Percentiles rank a stretch among this genome's conserved stretches.
These are phyloP conservation scores for Parascedosporium putredinis DNA, from an alignment of 2,329 filamentous ascomycete species.

Conservation along the genomic window DNA sequence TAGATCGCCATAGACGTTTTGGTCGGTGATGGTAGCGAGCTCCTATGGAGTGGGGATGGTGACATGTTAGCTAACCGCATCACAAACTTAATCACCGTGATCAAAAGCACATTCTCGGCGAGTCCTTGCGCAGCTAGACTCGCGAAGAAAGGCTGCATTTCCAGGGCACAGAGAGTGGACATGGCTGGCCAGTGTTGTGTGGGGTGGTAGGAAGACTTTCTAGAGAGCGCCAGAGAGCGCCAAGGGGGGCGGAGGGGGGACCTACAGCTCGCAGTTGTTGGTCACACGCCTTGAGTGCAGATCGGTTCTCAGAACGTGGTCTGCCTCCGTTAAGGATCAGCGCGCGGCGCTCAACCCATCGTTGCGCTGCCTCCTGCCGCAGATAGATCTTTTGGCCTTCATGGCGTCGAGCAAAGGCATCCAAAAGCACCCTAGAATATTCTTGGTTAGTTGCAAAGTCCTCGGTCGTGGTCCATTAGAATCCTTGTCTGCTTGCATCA, in stretches of 20 bases:
- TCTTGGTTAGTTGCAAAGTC: neutral
- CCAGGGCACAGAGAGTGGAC: no score
- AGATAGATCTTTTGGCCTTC: conserved; percentile 56
- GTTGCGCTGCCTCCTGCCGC: conserved; percentile 48
- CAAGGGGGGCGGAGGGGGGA: conserved; percentile 10
- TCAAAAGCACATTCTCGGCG: no score
- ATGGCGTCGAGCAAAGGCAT: conserved; percentile 51
- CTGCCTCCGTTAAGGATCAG: conserved; percentile 40
- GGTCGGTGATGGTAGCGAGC: conserved; percentile 46
- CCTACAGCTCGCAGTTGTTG: conserved; percentile 46
- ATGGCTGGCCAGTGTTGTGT: no score
- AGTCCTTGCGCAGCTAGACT: no score
- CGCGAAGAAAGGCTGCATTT: no score
- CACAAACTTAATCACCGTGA: no score
- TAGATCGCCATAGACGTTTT: conserved; percentile 46
- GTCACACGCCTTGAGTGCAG: conserved; percentile 43
- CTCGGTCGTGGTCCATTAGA: neutral
- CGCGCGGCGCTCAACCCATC: conserved; percentile 47
- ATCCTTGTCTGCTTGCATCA: neutral
- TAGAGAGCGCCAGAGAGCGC: neutral
- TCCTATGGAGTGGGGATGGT: conserved; percentile 31
- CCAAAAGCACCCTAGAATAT: conserved; percentile 36
- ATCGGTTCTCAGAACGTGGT: conserved; percentile 35
- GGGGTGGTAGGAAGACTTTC: no score
- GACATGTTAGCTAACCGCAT: neutral